Conservation (phyloP, 371 early-diverging fungal species). For the Fennellomyces sp. region DNA sequence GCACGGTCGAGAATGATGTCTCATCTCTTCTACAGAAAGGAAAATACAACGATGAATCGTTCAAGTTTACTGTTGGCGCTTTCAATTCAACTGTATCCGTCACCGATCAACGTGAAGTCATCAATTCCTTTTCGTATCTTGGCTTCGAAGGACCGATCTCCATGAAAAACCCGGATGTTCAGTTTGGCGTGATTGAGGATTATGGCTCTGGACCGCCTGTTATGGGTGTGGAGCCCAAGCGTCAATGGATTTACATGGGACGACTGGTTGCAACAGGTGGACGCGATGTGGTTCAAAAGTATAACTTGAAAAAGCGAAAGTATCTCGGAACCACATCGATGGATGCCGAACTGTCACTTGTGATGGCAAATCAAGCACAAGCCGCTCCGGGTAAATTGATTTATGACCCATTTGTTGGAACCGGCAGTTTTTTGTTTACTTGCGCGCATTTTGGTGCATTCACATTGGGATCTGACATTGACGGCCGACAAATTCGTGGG, state of each 20-base stretch:
- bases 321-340: conserved; percentile 97
- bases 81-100: conserved; percentile 75
- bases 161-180: conserved; percentile 81
- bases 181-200: conserved; percentile 82
- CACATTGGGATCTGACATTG: conserved; percentile 95
- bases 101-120: conserved; percentile 74
- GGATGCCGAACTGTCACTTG: conserved; percentile 95
- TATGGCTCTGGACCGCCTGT: conserved; percentile 55
- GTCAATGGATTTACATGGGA: conserved; percentile 75
- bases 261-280: conserved; percentile 61
- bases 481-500: conserved; percentile 97
- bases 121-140: conserved; percentile 80
- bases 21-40: conserved; percentile 27
- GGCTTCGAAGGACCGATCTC: conserved; percentile 80
- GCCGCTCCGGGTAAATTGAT: conserved; percentile 79
- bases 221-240: conserved; percentile 22
- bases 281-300: conserved; percentile 75
- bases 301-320: conserved; percentile 89
- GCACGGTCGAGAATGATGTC: neutral
- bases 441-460: conserved; percentile 93
- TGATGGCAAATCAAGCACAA: conserved; percentile 95
- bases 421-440: conserved; percentile 90
- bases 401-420: conserved; percentile 98
- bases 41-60: conserved; percentile 64
- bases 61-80: conserved; percentile 82